Conservation (phyloP, 768 basidiomycete species). For the Lactifluus echinatus region DNA sequence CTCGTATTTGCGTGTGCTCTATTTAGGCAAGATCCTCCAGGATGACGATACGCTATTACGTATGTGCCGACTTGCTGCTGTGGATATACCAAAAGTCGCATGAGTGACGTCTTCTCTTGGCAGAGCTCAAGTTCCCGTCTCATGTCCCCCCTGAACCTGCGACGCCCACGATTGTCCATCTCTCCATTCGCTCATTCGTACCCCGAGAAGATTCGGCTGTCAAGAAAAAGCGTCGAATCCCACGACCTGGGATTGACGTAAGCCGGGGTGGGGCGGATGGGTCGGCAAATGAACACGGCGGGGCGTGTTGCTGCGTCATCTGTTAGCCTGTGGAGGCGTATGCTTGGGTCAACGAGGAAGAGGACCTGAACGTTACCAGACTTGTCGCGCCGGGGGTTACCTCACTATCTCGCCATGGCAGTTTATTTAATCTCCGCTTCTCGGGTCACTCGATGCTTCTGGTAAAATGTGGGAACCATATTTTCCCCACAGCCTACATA, state of each 20-base stretch:
- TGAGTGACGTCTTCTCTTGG: background rate
- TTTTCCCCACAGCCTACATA: background rate
- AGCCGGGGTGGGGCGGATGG: background rate
- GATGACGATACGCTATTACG: conserved; percentile 71
- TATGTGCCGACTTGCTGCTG: conserved; percentile 31
- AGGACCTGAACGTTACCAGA: background rate
- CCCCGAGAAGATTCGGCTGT: conserved; percentile 41
- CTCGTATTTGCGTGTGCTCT: conserved; percentile 64
- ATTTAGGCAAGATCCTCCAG: conserved; percentile 74
- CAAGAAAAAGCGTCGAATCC: conserved; percentile 43
- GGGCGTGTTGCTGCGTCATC: conserved; percentile 33
- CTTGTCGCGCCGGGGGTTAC: background rate
- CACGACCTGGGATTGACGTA: conserved; percentile 21
- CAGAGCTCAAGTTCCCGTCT: conserved; percentile 29
- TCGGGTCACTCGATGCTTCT: background rate
- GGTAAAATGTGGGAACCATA: background rate
- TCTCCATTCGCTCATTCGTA: conserved; percentile 57
- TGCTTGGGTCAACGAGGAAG: background rate
- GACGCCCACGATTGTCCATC: conserved; percentile 60
- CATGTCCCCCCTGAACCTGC: conserved; percentile 26
- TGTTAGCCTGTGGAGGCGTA: conserved; percentile 25
- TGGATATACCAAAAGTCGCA: background rate
- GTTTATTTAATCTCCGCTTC: background rate
- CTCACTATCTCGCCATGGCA: background rate
- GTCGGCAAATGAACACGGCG: conserved; percentile 14